phyloP scores from a whole-genome alignment of 768 basidiomycete genomes.

The Basidioascus undulatus region DNA sequence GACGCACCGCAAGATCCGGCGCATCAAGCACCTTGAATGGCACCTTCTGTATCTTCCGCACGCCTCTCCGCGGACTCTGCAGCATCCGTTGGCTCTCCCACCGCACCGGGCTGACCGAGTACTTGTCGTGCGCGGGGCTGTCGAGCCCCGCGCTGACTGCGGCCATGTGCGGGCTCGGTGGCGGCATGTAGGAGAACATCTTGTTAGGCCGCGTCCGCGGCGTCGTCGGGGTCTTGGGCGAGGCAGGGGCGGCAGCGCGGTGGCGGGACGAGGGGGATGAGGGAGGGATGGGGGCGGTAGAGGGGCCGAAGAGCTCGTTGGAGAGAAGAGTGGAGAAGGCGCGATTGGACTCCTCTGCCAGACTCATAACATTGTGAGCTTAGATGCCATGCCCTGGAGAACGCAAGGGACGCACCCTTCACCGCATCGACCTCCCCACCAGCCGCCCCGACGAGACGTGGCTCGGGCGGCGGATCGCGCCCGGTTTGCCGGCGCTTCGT shows the following conservation, averaged over 20 bases:
- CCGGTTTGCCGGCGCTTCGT: background rate
- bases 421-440: no score
- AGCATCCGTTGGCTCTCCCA: constrained; percentile 58
- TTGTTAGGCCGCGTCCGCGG: constrained; percentile 19
- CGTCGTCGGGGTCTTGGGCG: constrained; percentile 27
- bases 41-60: constrained; percentile 70
- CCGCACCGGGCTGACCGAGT: constrained; percentile 72
- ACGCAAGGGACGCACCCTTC: background rate
- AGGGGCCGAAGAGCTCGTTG: background rate
- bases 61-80: constrained; percentile 54
- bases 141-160: constrained; percentile 29
- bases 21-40: constrained; percentile 94
- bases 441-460: no score
- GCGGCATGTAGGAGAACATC: constrained; percentile 7
- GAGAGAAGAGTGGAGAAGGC: background rate
- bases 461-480: background rate
- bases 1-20: constrained; percentile 49
- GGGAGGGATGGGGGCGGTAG: constrained; percentile 15
- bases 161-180: no score
- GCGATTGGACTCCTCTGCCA: background rate
- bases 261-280: constrained; percentile 27
- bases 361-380: background rate
- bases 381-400: background rate
- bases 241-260: constrained; percentile 17
- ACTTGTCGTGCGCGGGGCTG: constrained; percentile 63